Base-by-base conservation (phyloP, 1,139 yeast genomes). In the Candida sp. region DNA sequence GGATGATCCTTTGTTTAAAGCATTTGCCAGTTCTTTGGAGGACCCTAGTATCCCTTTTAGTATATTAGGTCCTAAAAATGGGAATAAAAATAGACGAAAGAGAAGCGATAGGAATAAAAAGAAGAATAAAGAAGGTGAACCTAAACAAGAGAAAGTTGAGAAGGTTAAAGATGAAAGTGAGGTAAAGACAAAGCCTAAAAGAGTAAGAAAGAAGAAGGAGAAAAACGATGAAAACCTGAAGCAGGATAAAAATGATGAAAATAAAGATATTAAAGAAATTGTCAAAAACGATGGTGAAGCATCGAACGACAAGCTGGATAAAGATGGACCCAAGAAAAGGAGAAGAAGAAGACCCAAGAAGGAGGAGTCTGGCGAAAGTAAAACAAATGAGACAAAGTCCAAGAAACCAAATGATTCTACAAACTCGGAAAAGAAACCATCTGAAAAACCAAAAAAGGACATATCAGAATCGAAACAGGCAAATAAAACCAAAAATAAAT, bases 1-100 rank as follows among this genome's bases (percentile, higher is more conserved):
- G n/a, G 39, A 37, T 6, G 33, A 27, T 21, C 39, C 39, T 5
- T 12, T 37, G 3, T 37, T 25, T 21, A 37, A 37, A 27, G 21
- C 39, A 19, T 37, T 15, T 21, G 21, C 21, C 23, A 29, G 21
- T 3, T 21, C 11, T 9, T 11, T 37, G 23, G 22, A 37, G 15
- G 33, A 37, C 27, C 29, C 29, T 7, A 29, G 4, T 6, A 32
- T 32, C 6, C 33, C 25, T 1, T 37, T 37, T 21, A 37, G 23
- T 11, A 8, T 37, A 11, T 4, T 21, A 7, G 7, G 7, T n/a
- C 6, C 11, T 6, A 32, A 32, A 32, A 9, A 5, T 9, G 34
- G 34, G 19, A 32, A 25, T 25, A 25, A 32, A n/a, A 32, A 12
- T 32, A 6, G 34, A 32, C 34, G 34, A 32, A 32, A n/a, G 19